Evolutionary conservation across 805 yeast genomes (phyloP).

Genomic region (Starmerella lactis-condensi): DNA sequence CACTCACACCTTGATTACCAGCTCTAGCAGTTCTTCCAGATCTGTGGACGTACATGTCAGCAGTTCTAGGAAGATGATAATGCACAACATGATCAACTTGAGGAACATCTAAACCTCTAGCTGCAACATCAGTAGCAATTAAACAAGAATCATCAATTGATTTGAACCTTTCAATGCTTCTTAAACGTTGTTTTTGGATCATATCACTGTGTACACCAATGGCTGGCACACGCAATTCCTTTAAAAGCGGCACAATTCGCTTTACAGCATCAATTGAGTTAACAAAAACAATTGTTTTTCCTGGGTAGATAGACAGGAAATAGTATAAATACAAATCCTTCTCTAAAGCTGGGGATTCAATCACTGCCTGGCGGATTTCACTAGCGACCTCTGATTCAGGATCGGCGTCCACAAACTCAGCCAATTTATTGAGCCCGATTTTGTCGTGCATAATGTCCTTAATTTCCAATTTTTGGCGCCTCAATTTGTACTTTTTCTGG

Average conservation of each 20-base stretch:
- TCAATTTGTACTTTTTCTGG: conserved; percentile 18
- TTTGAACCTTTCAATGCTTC: conserved; percentile 66
- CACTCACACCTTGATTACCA: conserved; percentile 80
- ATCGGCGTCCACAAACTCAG: conserved; percentile 63
- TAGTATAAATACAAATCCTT: conserved; percentile 82
- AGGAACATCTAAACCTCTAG: conserved; percentile 89
- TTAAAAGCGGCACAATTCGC: conserved; percentile 58
- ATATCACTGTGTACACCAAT: conserved; percentile 80
- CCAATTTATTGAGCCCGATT: conserved; percentile 50
- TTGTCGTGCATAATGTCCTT: conserved; percentile 47
- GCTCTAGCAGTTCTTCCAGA: conserved; percentile 99
- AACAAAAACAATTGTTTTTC: conserved; percentile 76
- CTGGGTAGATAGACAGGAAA: conserved; percentile 70
- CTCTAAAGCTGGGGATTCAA: conserved; percentile 80
- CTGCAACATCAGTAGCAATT: conserved; percentile 94
- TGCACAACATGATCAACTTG: conserved; percentile 85
- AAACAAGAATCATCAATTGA: conserved; percentile 33
- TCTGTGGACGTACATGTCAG: conserved; percentile 86
- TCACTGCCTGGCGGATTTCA: conserved; percentile 61
- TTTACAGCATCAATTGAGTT: conserved; percentile 92
- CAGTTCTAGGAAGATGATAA: conserved; percentile 84
- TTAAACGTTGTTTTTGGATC: conserved; percentile 83
- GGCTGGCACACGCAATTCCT: conserved; percentile 42
- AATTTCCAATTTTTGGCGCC: conserved; percentile 34
- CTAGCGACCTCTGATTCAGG: conserved; percentile 66